Base-by-base conservation (phyloP, 2,329 filamentous ascomycete genomes). In the Penicillium sp. region DNA sequence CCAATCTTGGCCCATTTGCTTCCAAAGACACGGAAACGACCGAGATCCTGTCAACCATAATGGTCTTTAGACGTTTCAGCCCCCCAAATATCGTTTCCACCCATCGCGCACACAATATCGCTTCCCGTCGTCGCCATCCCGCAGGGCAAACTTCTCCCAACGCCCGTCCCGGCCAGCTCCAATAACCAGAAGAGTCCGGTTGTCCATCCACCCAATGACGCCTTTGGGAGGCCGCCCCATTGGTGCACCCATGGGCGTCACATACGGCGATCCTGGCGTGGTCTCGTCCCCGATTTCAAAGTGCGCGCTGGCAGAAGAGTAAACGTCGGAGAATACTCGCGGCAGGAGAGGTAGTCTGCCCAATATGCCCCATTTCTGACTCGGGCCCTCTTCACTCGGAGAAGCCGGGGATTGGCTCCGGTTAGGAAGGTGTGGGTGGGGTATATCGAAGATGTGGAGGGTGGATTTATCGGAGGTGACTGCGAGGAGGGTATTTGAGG, bases 391-490 rank as follows among this genome's bases (percentile, higher is more conserved):
- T 57, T 76, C 76, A 5, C 71, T 67, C 34, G 63, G 63, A 37
- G 69, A 67, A 20, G 70, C 66, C n/a, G 74, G 70, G 55, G 72
- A 73, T 54, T 74, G 72, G 55, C 75, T 75, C 60, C 73, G 72
- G 59, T 71, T 71, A 4, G 67, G 65, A 38, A 67, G 73, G 35
- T 64, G 69, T 38, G 77, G 76, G 54, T 76, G 73, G 52, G 89
- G 89, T 0, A 97, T 83, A 71, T 98, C 92, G 72, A 97, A 99
- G 39, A 99, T 85, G 76, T 99, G 95, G 11, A 99, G 82, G 0
- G 93, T 99, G 5, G 91, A 93, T 78, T 98, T 99, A 81, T 99
- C 95, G 1, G 93, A 97, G 0, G 94, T 98, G 62, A 92, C 94
- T 28, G 95, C 95, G 11, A 98, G 83, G 71, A 92, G 84, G 45